Evolutionary conservation across 2,329 filamentous ascomycete genomes (phyloP).

Genomic region (Diaporthe ampelina): DNA sequence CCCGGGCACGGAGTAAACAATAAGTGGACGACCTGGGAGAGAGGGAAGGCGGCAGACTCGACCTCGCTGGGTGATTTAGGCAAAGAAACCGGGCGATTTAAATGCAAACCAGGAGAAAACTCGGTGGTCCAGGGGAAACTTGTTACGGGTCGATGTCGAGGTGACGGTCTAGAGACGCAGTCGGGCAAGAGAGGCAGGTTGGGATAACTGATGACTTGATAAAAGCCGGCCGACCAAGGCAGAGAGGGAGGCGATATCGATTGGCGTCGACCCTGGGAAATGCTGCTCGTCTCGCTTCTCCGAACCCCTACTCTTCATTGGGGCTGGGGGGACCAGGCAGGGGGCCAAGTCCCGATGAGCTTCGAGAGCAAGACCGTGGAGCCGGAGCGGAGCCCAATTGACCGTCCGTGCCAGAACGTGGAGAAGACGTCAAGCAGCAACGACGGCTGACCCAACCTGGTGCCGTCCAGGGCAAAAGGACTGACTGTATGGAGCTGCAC

Average conservation of each 20-base stretch:
- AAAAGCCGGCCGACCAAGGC: slow-evolving; percentile 38
- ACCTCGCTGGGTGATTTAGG: not conserved
- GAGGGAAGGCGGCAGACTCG: not conserved
- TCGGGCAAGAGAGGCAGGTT: slow-evolving; percentile 33
- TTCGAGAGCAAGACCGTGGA: slow-evolving; percentile 32
- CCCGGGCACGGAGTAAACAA: not conserved
- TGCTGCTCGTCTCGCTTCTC: slow-evolving; percentile 39
- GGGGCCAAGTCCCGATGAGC: slow-evolving; percentile 34
- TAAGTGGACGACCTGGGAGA: not conserved
- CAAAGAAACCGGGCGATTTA: not conserved
- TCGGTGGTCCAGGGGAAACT: not conserved
- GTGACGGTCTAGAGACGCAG: slow-evolving; percentile 3
- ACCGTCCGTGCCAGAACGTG: slow-evolving; percentile 34
- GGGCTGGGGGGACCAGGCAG: slow-evolving; percentile 35
- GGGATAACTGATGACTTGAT: slow-evolving; percentile 41
- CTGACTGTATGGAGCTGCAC: slow-evolving; percentile 7
- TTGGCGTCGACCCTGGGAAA: slow-evolving; percentile 39
- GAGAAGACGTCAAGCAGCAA: slow-evolving; percentile 16
- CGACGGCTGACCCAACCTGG: not conserved
- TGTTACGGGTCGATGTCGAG: slow-evolving; percentile 19
- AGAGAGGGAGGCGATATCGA: slow-evolving; percentile 37
- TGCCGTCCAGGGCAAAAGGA: not conserved
- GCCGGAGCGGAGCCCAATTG: slow-evolving; percentile 36
- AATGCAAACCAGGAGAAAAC: slow-evolving; percentile 9
- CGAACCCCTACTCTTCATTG: slow-evolving; percentile 39